phyloP scores from a whole-genome alignment of 83 land plant genomes.

The Picea abies region DNA sequence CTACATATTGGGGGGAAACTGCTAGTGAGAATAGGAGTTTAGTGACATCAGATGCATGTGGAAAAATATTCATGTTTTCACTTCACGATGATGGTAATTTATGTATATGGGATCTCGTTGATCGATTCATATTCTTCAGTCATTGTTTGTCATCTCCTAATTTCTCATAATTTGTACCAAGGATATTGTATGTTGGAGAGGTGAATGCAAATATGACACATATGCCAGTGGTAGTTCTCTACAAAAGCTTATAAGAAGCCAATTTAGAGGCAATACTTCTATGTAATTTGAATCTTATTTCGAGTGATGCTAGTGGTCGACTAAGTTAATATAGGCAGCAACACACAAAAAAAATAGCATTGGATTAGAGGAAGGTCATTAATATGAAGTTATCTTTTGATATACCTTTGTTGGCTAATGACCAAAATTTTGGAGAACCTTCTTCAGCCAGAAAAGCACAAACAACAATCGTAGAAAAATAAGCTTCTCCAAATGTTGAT shows the following conservation, averaged over 20 bases:
- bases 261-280: conserved; percentile 24
- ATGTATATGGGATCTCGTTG: conserved; percentile 67
- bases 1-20: conserved; percentile 61
- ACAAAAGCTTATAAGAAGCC: conserved; percentile 27
- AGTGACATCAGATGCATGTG: conserved; percentile 34
- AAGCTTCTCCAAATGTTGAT: too few species aligned
- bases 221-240: conserved; percentile 48
- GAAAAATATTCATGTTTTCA: conserved; percentile 47
- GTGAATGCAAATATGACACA: conserved; percentile 19
- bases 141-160: conserved; percentile 30
- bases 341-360: conserved; percentile 23
- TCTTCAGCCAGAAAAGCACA: too few species aligned
- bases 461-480: too few species aligned
- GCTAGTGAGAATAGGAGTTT: conserved; percentile 52
- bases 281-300: not conserved
- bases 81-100: conserved; percentile 77
- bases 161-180: conserved; percentile 16
- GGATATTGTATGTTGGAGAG: conserved; percentile 59
- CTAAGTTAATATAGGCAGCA: not conserved
- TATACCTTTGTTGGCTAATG: too few species aligned
- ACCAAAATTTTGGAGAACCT: too few species aligned
- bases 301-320: conserved; percentile 8
- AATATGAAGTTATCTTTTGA: conserved; percentile 43
- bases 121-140: conserved; percentile 40
- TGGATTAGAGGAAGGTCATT: conserved; percentile 51